Evolutionary conservation across 2,329 filamentous ascomycete species (phyloP).

Genomic region (Tolypocladium ophioglossoides): DNA sequence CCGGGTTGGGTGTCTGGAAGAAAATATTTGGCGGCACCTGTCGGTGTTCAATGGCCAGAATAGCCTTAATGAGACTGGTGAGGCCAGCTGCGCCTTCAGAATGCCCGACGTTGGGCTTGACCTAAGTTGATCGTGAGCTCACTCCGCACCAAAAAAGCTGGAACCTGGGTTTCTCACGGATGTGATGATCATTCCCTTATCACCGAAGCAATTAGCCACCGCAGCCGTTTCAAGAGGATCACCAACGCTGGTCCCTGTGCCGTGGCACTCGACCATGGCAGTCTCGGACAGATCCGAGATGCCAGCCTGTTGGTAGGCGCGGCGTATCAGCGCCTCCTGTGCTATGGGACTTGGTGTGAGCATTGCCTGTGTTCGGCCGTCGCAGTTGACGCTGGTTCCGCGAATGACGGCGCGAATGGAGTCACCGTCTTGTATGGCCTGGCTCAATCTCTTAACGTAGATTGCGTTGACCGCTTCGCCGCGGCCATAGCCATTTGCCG

Average conservation of each 20-base stretch:
- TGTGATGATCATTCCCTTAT: conserved; percentile 9
- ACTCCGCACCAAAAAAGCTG: not conserved
- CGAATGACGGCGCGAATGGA: no score
- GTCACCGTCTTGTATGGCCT: conserved; percentile 29
- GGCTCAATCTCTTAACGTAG: conserved; percentile 28
- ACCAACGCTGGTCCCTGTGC: conserved; percentile 27
- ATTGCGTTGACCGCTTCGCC: conserved; percentile 26
- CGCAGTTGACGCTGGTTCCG: conserved; percentile 19
- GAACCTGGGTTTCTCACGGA: conserved; percentile 6
- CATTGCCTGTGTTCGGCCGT: conserved; percentile 29
- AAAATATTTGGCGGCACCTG: conserved; percentile 13
- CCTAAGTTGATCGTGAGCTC: not conserved
- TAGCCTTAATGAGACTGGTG: conserved; percentile 14
- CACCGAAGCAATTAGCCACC: conserved; percentile 16
- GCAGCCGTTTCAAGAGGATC: conserved; percentile 27
- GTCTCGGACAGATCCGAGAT: conserved; percentile 6
- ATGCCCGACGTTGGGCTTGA: conserved; percentile 21
- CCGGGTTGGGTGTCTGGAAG: conserved; percentile 10
- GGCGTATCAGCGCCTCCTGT: conserved; percentile 19
- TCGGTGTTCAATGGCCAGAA: conserved; percentile 14
- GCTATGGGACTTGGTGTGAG: conserved; percentile 21
- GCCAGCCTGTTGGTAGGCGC: conserved; percentile 14
- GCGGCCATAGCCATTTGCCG: conserved; percentile 29
- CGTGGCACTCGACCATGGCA: conserved; percentile 9
- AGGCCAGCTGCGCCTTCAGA: conserved; percentile 16